Percentiles rank a stretch among this genome's conserved stretches.
phyloP scores from a whole-genome alignment of 305 asterid species.

The Coffea humblotiana region DNA sequence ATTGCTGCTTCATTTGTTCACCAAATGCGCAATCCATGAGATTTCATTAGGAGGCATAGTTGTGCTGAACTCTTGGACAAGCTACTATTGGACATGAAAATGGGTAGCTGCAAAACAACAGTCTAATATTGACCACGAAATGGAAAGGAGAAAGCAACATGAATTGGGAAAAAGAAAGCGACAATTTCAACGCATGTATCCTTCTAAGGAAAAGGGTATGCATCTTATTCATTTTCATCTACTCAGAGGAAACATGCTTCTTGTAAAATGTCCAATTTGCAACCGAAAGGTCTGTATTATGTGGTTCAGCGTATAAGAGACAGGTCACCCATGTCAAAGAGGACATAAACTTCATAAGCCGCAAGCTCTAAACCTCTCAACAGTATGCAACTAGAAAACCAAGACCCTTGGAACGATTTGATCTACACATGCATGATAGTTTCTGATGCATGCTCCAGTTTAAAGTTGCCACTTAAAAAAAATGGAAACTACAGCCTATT shows the following conservation, averaged over 20 bases:
- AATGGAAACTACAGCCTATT: neutral
- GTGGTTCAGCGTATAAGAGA: neutral
- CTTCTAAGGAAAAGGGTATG: neutral
- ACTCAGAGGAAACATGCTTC: neutral
- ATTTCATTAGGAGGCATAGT: neutral
- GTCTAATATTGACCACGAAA: neutral
- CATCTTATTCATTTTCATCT: neutral
- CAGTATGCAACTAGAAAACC: neutral
- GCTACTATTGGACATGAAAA: neutral
- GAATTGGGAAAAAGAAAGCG: neutral
- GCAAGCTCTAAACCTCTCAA: neutral
- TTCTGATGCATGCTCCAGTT: neutral
- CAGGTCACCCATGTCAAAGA: neutral
- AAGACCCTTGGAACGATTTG: neutral
- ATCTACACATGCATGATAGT: too few species aligned
- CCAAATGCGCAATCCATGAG: neutral
- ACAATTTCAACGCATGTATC: neutral
- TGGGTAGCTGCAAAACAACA: neutral
- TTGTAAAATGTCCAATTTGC: neutral
- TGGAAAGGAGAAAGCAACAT: too few species aligned
- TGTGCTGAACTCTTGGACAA: neutral
- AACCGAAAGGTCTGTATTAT: neutral
- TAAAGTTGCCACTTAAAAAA: too few species aligned
- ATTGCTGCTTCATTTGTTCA: neutral
- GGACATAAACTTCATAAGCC: neutral